Conservation (phyloP, 371 early-diverging fungal genomes). For the Rhizopus delemar region DNA sequence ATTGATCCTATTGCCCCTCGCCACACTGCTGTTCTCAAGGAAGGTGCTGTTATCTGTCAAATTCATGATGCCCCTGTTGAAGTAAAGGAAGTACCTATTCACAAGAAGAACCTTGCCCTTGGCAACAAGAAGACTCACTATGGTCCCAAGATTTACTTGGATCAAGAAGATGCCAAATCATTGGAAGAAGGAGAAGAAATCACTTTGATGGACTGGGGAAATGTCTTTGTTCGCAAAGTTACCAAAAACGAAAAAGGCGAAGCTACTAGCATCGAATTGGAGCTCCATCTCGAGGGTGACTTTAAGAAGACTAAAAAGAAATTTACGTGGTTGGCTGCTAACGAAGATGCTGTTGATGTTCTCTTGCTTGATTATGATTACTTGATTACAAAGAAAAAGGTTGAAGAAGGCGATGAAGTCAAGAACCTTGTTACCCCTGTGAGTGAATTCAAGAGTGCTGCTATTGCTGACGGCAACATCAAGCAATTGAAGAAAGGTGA, state of each 20-base stretch:
- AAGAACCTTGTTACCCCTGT: conserved; percentile 84
- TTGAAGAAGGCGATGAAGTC: conserved; percentile 93
- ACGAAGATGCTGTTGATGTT: conserved; percentile 63
- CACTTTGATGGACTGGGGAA: conserved; percentile 99
- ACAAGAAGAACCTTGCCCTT: conserved; percentile 95
- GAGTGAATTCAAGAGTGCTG: conserved; percentile 78
- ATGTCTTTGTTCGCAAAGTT: conserved; percentile 83
- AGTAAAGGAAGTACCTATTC: conserved; percentile 76
- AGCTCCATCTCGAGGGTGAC: conserved; percentile 93
- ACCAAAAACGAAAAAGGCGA: conserved; percentile 54
- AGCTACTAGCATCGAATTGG: conserved; percentile 57
- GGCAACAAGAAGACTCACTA: conserved; percentile 89
- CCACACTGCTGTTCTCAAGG: conserved; percentile 80
- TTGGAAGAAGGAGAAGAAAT: conserved; percentile 90
- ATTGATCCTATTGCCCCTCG: conserved; percentile 97
- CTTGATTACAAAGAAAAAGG: conserved; percentile 96
- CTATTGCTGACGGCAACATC: conserved; percentile 76
- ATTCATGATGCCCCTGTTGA: conserved; percentile 61
- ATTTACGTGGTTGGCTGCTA: conserved; percentile 94
- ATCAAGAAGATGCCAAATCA: conserved; percentile 87
- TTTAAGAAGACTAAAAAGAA: conserved; percentile 99
- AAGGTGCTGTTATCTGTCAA: conserved; percentile 68
- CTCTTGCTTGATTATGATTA: conserved; percentile 91
- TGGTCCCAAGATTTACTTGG: conserved; percentile 79
- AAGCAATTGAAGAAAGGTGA: conserved; percentile 66